Base-by-base conservation (phyloP, 805 yeast species). In the Yarrowia divulgata region DNA sequence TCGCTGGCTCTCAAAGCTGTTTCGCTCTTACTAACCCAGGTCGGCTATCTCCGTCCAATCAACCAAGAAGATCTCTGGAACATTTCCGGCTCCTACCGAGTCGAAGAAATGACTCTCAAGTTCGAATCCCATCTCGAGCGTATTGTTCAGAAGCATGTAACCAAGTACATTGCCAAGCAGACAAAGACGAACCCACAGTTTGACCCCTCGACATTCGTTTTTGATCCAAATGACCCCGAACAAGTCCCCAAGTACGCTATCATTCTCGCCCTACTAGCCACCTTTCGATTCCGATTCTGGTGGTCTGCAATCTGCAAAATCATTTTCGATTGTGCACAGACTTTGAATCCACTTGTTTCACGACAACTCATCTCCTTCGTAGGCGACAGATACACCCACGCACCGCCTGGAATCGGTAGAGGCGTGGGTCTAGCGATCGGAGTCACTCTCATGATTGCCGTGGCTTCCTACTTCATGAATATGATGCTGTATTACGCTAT, bases 391-490 rank as follows among this genome's bases (percentile, higher is more conserved):
- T 75, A 62, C 82, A 83, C 72, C 73, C 45, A 72, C 77, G 39
- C 75, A 79, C 16, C 79, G 14, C 88, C 43, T 84, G 81, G 50
- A 3, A 66, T 81, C 69, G 88, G 87, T 39, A 80, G 78, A 46
- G 97, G 97, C 68, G 81, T 90, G 18, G 97, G 93, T 8, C 88
- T 85, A 72, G 88, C 93, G 10, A 80, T 91, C 62, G 95, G 93
- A 29, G 82, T 90, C 10, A 83, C 88, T 49, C 71, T 81, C 0
- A 81, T 92, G 77, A 85, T 89, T 72, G 72, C 85, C 13, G 43
- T 81, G 0, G 79, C 82, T 62, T 87, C 88, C 46, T 49, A 85
- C 8, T 72, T 79, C 40, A 80, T 87, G 64, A 88, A 90, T 63
- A 90, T 88, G 75, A 86, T 82, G 71, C 88, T 89, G 75, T 87